phyloP scores from a whole-genome alignment of 2,329 filamentous ascomycete genomes.

The Mycocentrospora acerina region DNA sequence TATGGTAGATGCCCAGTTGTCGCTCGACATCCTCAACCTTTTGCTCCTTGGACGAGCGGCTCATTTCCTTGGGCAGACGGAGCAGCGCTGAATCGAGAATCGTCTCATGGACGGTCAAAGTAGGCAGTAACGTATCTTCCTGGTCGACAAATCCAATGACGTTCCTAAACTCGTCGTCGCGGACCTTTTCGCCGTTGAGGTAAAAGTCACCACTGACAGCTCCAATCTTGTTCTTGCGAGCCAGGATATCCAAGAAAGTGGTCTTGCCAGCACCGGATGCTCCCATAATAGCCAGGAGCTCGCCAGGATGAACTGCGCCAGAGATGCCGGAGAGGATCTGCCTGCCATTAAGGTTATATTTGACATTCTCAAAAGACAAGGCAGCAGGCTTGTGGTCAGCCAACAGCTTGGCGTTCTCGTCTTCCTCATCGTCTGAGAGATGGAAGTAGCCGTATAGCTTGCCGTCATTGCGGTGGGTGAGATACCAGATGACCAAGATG shows the following conservation, averaged over 20 bases:
- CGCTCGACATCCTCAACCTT: slow-evolving; percentile 90
- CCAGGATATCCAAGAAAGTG: slow-evolving; percentile 92
- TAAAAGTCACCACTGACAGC: slow-evolving; percentile 77
- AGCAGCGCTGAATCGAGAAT: slow-evolving; percentile 92
- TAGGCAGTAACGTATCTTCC: slow-evolving; percentile 95
- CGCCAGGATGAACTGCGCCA: slow-evolving; percentile 89
- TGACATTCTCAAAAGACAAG: slow-evolving; percentile 83
- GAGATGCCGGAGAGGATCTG: slow-evolving; percentile 78
- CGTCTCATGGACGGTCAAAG: slow-evolving; percentile 95
- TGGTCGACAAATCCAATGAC: slow-evolving; percentile 98
- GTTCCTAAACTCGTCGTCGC: slow-evolving; percentile 80
- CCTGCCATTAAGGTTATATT: slow-evolving; percentile 84
- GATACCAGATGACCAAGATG: slow-evolving; percentile 82
- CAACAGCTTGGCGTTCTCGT: slow-evolving; percentile 83
- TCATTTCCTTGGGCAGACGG: slow-evolving; percentile 91
- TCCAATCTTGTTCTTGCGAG: slow-evolving; percentile 94
- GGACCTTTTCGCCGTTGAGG: slow-evolving; percentile 89
- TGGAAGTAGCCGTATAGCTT: slow-evolving; percentile 70
- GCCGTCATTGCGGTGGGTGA: slow-evolving; percentile 70
- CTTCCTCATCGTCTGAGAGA: slow-evolving; percentile 78
- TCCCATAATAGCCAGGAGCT: slow-evolving; percentile 96
- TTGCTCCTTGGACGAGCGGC: slow-evolving; percentile 81
- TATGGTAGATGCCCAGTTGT: slow-evolving; percentile 91
- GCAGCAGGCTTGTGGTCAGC: slow-evolving; percentile 88
- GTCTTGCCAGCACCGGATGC: slow-evolving; percentile 97